These are phyloP conservation scores for Comarum palustre DNA, from an alignment of 306 rosid species.

Conservation along the genomic window DNA sequence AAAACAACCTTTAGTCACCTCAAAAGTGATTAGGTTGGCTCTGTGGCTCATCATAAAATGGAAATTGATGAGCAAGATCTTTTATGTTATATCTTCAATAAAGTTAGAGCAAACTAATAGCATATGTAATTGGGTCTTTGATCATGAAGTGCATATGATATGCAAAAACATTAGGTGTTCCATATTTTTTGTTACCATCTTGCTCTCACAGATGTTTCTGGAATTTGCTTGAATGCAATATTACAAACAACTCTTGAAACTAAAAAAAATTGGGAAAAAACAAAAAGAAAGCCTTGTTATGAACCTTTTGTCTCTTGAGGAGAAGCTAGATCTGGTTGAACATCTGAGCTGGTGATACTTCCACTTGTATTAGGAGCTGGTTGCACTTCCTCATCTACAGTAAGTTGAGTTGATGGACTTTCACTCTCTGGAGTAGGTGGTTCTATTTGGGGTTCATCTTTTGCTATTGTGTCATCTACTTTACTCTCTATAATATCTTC, in stretches of 20 bases:
- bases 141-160: background rate
- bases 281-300: constrained; percentile 9
- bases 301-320: constrained; percentile 47
- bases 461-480: constrained; percentile 32
- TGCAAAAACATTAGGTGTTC: constrained; percentile 2
- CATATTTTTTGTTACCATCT: constrained; percentile 5
- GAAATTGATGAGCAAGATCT: background rate
- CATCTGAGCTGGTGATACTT: constrained; percentile 43
- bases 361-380: constrained; percentile 40
- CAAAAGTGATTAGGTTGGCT: constrained; percentile 5
- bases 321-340: constrained; percentile 28
- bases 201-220: constrained; percentile 1
- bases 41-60: background rate
- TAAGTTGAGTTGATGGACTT: constrained; percentile 30
- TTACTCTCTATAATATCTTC: constrained; percentile 37
- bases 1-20: constrained; percentile 41
- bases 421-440: constrained; percentile 34
- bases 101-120: background rate
- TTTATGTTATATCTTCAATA: background rate
- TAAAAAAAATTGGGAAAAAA: background rate
- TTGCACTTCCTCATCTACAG: constrained; percentile 38
- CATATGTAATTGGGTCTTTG: background rate
- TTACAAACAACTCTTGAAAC: background rate
- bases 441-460: constrained; percentile 42
- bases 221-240: background rate